Base-by-base conservation (phyloP, 163 green algal species). In the Chlamydomonas reinhardtii region DNA sequence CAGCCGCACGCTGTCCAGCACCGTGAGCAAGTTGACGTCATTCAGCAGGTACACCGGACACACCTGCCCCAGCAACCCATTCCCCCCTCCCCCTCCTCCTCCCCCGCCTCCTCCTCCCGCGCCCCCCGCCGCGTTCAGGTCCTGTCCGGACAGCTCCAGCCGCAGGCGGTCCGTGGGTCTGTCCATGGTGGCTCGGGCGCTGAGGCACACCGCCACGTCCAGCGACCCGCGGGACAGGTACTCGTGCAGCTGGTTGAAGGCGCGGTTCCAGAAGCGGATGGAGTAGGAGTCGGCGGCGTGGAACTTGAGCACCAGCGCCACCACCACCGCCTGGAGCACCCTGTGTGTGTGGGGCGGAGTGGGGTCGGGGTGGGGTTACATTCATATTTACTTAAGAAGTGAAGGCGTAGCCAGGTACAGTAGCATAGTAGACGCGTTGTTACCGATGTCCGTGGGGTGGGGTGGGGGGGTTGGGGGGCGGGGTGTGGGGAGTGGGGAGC, bases 21-120 rank as follows among this genome's bases (percentile, higher is more conserved):
- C 76, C 17, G 86, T 92, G 61, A 92, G 52, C 66, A 92, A 64
- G 79, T 91, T 91, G 9, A 92, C 74, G 24, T 92, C 89, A 35
- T 92, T 92, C 5, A 90, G 68, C 22, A 91, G 31, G 77, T 87
- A 88, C 31, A 90, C 73, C 3, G 89, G 85, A 12, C 65, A 82
- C 32, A 89, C 75, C 2, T 35, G n/a, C 8, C 70, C 59, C 70
- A 73, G 20, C 56, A 76, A 54, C 27, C 48, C 66, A 22, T 31
- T 15, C 17, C 78, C 17, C 2, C 0, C 17, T 2, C 4, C 15
- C n/a, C 20, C 29, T 0, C 56, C 24, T 25, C 54, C 81, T 1
- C 56, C 81, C 1, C 1, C 25, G 0, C 6, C 54, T 0, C 14
- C 79, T 0, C 15, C 31, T 1, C 43, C 8, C 19, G 0, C 17